Evolutionary conservation across 2,329 filamentous ascomycete genomes (phyloP), one percentile per base, ranked within the genome.

Genomic region (Lecanoromycetidae sp.): DNA sequence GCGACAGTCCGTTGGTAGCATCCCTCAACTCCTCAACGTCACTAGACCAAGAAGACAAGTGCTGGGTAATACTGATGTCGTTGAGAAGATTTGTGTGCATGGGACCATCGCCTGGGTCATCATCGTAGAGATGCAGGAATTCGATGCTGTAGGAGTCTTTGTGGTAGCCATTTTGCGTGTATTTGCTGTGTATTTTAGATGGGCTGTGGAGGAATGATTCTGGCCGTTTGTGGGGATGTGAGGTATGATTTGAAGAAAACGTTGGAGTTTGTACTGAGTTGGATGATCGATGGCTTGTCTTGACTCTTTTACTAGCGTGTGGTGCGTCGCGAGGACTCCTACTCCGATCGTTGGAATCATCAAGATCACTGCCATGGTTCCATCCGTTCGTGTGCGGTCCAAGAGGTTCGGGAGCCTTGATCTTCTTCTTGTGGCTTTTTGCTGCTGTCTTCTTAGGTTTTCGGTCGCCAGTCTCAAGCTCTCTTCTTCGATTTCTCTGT

Each of bases 371-470:
- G 47, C 75, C 70, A 34, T 71, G 56, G 23, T 68, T 63, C 68
- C 70, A 79, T 42, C 83, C 83, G 60, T 87, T 88, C 42, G 79
- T 67, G 57, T 79, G 76, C 26, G 80, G 63, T 13, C 65, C 57
- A 35, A 80, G 79, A 23, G 65, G 67, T 8, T 63, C 60, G 23
- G 61, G 59, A 42, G 87, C 84, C 61, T 87, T 93, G 30, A 75
- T 64, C 65, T 88, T 94, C 71, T 93, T 95, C 71, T 88, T 94
- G 60, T 87, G 83, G 61, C 75, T 82, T 63, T 94, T 94, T 10
- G 84, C 71, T 5, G 81, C 75, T 7, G 81, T 77, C 52, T 87
- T 77, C 64, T 88, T 84, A 49, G 77, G 57, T 67, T 84, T 85
- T 66, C 82, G 80, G 62, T 87, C 80, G 57, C 72, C 68, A 13